Base-by-base conservation (phyloP, 2,329 filamentous ascomycete genomes). In the Penicillium digitatum region DNA sequence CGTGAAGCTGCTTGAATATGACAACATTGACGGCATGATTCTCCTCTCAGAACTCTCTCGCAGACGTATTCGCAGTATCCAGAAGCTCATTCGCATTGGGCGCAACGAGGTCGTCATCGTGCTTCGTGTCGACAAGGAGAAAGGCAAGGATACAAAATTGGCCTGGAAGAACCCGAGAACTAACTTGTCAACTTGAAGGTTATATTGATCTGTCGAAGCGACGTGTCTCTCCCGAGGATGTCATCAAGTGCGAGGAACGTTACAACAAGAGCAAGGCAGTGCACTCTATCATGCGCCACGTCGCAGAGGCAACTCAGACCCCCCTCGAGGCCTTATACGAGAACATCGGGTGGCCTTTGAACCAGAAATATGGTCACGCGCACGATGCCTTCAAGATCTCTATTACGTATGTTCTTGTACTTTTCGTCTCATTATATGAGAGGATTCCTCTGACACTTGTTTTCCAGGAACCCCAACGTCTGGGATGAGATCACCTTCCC, bases 211-310 rank as follows among this genome's bases (percentile, higher is more conserved):
- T 99, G 73, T 96, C 91, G 60, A 99, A 99, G 82, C 92, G 94
- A 72, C 88, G 94, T 80, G 94, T 99, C 57, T 96, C 92, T 40
- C 89, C 94, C 42, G 94, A 99, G 75, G 94, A 99, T 79, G 94
- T 97, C 62, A 82, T 96, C 67, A 96, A 96, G 80, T 99, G 95
- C 74, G 94, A 99, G 75, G 94, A 99, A 81, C 86, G 94, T 67
- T 99, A 96, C 83, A 99, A 99, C 85, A 99, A 99, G 87, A 90
- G 90, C 81, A 99, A 99, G 82, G 95, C 96, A 82, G 94, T 97
- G 38, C 94, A 99, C 78, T 95, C 90, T 52, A 96, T 99, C 77
- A 93, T 99, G 89, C 88, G 93, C 74, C 94, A 99, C 76, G 94
- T 99, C 60, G 93, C 94, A 64, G 92, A 99, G 80, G 96, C 96